Percentiles rank a stretch among this genome's conserved stretches.
These are phyloP conservation scores for Salvia sclarea DNA, from an alignment of 305 asterid genomes.

Conservation along the genomic window DNA sequence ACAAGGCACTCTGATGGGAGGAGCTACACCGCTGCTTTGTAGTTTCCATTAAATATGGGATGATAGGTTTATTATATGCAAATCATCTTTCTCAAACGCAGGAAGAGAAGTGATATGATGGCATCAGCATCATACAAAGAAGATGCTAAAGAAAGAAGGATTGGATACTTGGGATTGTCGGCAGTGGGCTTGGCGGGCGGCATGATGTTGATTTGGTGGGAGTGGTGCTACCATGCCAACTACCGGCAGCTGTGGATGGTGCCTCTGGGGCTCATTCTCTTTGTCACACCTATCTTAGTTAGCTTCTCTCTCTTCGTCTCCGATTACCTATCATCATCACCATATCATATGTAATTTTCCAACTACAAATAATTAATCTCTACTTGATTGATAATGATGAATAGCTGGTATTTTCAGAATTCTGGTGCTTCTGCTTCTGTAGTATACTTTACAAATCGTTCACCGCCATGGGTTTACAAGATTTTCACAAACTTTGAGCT, in stretches of 20 bases:
- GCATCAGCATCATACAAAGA: slow-evolving; percentile 18
- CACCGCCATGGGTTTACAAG: background rate
- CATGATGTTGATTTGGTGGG: slow-evolving; percentile 51
- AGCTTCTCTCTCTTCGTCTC: slow-evolving; percentile 40
- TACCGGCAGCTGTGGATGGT: slow-evolving; percentile 67
- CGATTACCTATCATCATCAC: background rate
- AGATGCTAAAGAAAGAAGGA: slow-evolving; percentile 14
- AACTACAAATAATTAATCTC: background rate
- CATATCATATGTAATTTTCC: background rate
- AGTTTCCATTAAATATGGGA: background rate
- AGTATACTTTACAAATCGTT: background rate
- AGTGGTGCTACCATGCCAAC: slow-evolving; percentile 39
- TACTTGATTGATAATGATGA: no score
- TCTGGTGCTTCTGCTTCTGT: no score
- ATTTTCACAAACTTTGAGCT: background rate
- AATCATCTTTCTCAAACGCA: background rate
- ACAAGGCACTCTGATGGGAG: slow-evolving; percentile 35
- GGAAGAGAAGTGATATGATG: no score
- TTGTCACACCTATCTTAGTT: slow-evolving; percentile 46
- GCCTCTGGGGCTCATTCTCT: slow-evolving; percentile 58
- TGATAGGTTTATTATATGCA: background rate
- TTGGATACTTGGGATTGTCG: slow-evolving; percentile 38
- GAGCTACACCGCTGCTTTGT: slow-evolving; percentile 19
- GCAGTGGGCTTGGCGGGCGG: slow-evolving; percentile 48
- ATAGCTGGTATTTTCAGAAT: no score